phyloP scores from a whole-genome alignment of 2,329 filamentous ascomycete species.

The Alternaria panax region DNA sequence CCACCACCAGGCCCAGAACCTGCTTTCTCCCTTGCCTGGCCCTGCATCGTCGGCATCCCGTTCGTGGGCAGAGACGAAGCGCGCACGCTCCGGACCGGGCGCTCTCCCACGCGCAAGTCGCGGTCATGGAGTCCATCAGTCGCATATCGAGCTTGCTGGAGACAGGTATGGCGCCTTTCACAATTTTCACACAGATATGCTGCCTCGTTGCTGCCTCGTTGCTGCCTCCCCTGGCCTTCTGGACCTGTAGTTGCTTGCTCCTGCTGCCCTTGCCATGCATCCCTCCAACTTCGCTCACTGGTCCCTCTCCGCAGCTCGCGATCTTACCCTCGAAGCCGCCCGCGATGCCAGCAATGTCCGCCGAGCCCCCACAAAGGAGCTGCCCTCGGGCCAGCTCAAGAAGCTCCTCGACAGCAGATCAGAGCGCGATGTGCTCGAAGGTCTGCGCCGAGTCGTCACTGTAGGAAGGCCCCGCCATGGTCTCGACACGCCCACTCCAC shows the following conservation, averaged over 20 bases:
- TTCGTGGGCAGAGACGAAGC: conserved; percentile 20
- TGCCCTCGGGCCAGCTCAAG: conserved; percentile 86
- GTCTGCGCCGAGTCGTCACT: conserved; percentile 84
- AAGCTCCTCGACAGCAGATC: conserved; percentile 92
- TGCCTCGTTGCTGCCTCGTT: background rate
- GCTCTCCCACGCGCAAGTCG: conserved; percentile 20
- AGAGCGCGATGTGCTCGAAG: conserved; percentile 92
- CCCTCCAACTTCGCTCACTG: conserved; percentile 51
- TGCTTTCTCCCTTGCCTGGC: conserved; percentile 25
- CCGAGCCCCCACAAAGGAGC: conserved; percentile 65
- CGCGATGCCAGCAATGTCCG: conserved; percentile 75
- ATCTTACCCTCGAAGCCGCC: conserved; percentile 96
- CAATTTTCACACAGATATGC: conserved; percentile 10
- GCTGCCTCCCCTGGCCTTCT: conserved; percentile 5
- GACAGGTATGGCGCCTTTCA: conserved; percentile 69
- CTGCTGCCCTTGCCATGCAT: conserved; percentile 35
- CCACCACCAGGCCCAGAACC: conserved; percentile 28
- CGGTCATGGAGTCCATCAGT: conserved; percentile 90
- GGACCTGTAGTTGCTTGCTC: conserved; percentile 9
- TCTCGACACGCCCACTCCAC: background rate
- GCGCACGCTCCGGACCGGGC: conserved; percentile 21
- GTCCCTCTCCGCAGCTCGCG: conserved; percentile 72
- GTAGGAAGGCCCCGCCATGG: conserved; percentile 60
- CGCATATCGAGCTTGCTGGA: conserved; percentile 93
- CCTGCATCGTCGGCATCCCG: conserved; percentile 36